Evolutionary conservation across 2,329 filamentous ascomycete genomes (phyloP).

Genomic region (Aspergillus floridensis): DNA sequence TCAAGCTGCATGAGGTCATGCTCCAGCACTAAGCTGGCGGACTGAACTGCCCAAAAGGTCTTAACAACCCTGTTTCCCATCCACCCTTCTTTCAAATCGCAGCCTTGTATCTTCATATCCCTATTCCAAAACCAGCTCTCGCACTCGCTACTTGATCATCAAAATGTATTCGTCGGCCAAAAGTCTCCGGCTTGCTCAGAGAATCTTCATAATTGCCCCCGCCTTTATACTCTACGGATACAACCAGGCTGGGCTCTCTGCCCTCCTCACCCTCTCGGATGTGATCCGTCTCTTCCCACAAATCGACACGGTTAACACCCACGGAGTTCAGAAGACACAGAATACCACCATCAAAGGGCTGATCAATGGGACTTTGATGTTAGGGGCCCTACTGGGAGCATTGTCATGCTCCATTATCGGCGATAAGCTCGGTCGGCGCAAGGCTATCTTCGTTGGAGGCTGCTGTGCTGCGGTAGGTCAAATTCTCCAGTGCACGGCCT

Average conservation of each 20-base stretch:
- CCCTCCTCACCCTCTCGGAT: slow-evolving; percentile 5
- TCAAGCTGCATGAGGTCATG: no score
- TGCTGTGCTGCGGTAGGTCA: slow-evolving; percentile 45
- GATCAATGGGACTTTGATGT: slow-evolving; percentile 34
- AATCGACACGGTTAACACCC: slow-evolving; percentile 48
- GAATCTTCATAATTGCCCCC: slow-evolving; percentile 17
- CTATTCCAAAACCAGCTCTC: no score
- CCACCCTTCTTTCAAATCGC: no score
- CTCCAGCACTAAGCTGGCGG: no score
- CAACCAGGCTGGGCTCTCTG: slow-evolving; percentile 48
- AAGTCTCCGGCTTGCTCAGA: no score
- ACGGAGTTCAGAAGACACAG: slow-evolving; percentile 41
- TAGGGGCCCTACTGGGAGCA: slow-evolving; percentile 48
- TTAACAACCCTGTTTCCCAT: no score
- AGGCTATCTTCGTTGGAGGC: slow-evolving; percentile 44
- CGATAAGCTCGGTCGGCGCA: slow-evolving; percentile 46
- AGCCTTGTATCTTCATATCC: no score
- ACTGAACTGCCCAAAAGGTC: no score
- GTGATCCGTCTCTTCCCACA: slow-evolving; percentile 48
- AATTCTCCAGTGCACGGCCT: slow-evolving; percentile 45
- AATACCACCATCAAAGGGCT: slow-evolving; percentile 44
- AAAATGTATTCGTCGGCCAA: no score
- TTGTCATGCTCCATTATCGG: slow-evolving; percentile 48
- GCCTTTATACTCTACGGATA: slow-evolving; percentile 53
- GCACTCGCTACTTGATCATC: no score